Base-by-base conservation (phyloP, 1,284 basidiomycete species). In the Ganoderma boninense region DNA sequence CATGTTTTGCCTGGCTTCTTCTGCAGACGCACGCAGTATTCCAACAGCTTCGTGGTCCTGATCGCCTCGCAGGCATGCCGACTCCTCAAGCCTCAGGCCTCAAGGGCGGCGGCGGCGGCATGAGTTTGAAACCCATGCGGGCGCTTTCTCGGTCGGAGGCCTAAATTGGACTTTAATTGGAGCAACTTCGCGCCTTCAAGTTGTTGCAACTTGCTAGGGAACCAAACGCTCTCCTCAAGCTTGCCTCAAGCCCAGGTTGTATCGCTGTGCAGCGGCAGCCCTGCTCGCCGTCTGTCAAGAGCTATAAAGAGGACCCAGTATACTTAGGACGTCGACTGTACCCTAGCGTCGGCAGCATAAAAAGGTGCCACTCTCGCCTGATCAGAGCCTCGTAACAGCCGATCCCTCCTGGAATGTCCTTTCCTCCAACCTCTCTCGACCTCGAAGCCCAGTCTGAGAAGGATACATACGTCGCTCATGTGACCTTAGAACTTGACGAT, bases 401-500 rank as follows among this genome's bases (percentile, higher is more conserved):
- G 54, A 14, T 14, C 18, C 54, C 20, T 40, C 32, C 16, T n/a
- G 57, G 32, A 14, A 66, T 69, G 69, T 60, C 69, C 20, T 38
- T 42, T 42, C 38, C 65, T 23, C 23, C 70, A 64, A 13, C 40
- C 23, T 23, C 68, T 13, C 42, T 44, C 18, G 68, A 72, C 54
- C 26, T 67, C 13, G 68, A 72, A 57, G 71, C 71, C 16, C 71
- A 72, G 62, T 40, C 32, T 13, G 57, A 60, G 49, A 56, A 67
- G 11, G 44, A 54, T 2, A 38, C 56, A 23, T 46, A n/a, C 46
- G 42, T 64, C 20, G 52, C 62, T 26, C 67, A 62, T 60, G 65
- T 72, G 6, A 72, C 68, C 16, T 35, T 69, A 44, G 71, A 69
- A 38, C 43, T 54, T 16, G 13, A 56, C n/a, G 57, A 49, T 18